These are phyloP conservation scores for Picochlorum sp. DNA, from an alignment of 139 green algal genomes.

Conservation along the genomic window DNA sequence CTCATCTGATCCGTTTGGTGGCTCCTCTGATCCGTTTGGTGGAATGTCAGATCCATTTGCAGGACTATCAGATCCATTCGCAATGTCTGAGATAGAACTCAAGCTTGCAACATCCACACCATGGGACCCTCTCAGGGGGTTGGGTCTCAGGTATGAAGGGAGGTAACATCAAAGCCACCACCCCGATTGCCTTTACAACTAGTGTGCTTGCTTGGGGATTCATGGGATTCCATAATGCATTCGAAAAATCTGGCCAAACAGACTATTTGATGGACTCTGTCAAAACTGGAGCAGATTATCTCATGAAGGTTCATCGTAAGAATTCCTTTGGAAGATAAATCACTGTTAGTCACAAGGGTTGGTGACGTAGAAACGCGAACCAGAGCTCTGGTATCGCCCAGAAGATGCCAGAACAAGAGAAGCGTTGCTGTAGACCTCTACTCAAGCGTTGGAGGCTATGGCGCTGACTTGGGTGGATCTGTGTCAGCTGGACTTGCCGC, in stretches of 20 bases:
- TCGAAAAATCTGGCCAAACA: constrained; percentile 17
- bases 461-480: constrained; percentile 42
- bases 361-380: constrained; percentile 26
- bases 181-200: constrained; percentile 65
- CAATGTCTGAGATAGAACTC: background rate
- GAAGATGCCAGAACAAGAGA: constrained; percentile 22
- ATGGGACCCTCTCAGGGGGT: constrained; percentile 38
- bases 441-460: constrained; percentile 7
- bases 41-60: no score
- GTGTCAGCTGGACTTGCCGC: constrained; percentile 57
- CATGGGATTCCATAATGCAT: constrained; percentile 45
- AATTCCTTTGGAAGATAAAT: constrained; percentile 2
- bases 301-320: constrained; percentile 47
- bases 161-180: constrained; percentile 63
- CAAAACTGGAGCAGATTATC: constrained; percentile 59
- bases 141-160: constrained; percentile 35
- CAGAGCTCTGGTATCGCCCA: constrained; percentile 30
- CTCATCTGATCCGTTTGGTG: no score
- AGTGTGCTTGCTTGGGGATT: constrained; percentile 56
- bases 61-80: constrained; percentile 7
- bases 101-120: constrained; percentile 7
- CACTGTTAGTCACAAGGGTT: constrained; percentile 25
- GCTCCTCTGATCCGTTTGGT: no score
- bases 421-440: constrained; percentile 18
- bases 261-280: constrained; percentile 28